phyloP scores from a whole-genome alignment of 148 eudicot species.

The Hydrangea macrophylla region DNA sequence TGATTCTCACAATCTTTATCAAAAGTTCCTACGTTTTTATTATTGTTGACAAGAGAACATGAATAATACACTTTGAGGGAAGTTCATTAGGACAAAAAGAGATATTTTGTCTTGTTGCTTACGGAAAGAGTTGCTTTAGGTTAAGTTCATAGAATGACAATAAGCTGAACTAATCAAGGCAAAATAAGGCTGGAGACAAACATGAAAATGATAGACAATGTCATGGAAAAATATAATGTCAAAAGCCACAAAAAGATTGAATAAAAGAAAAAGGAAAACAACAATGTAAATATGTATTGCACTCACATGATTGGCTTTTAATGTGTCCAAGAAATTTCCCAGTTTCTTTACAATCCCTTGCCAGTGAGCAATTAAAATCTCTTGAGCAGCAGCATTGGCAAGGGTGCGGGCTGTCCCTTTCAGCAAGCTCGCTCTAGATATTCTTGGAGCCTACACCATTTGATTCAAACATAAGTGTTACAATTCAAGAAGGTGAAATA shows the following conservation, averaged over 20 bases:
- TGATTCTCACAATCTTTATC: background rate
- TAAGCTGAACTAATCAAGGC: background rate
- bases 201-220: background rate
- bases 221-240: background rate
- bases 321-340: constrained; percentile 48
- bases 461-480: background rate
- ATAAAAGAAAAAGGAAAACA: constrained; percentile 9
- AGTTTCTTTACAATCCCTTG: constrained; percentile 80
- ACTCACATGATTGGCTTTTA: constrained; percentile 74
- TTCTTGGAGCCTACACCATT: constrained; percentile 74
- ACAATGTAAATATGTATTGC: background rate
- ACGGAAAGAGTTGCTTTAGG: background rate
- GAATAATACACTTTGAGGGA: background rate
- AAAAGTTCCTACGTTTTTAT: background rate
- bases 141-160: background rate
- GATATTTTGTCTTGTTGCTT: background rate
- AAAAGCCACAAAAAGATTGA: constrained; percentile 1
- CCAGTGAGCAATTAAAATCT: constrained; percentile 80
- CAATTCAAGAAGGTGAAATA: background rate
- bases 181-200: background rate
- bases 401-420: constrained; percentile 46
- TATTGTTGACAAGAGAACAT: background rate
- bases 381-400: constrained; percentile 66
- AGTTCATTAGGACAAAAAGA: background rate
- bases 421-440: constrained; percentile 64